Base-by-base conservation (phyloP, 768 basidiomycete species). In the Mycena chlorophos region DNA sequence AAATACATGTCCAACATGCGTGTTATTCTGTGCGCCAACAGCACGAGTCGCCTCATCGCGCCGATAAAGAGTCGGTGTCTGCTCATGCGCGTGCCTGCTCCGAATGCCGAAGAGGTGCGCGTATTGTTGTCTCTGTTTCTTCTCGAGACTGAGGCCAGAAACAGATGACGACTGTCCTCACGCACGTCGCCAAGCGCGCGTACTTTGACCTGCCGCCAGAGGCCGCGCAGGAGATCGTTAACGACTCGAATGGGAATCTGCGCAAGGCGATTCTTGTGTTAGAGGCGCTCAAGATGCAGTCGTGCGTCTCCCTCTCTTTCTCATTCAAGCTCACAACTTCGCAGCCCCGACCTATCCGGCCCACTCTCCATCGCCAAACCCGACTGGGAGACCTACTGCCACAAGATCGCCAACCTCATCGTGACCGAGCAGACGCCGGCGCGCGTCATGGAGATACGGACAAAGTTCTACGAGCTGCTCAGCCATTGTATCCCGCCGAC, bases 1-100 rank as follows among this genome's bases (percentile, higher is more conserved):
- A 98, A 98, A 72, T 98, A 96, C 77, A 98, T 97, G 90, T 86
- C 88, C 38, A 99, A 98, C 69, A 83, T 99, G 84, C 86, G 96
- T 26, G 88, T 99, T 65, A 96, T 99, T 63, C 80, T 99, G 0
- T 98, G 95, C 68, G 94, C 95, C 20, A 95, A 94, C 71, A 94
- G 91, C 67, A 98, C 96, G 3, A 90, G 89, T 67, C 88, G 88
- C 62, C 87, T 99, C 51, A 98, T 99, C 66, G 94, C 94, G 1
- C 97, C 96, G 4, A 99, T 99, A 68, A 89, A 91, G 69, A 93
- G 90, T 80, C 85, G 96, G 56, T 98, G 97, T 75, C 77, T 99
- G 39, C 79, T 99, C 28, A 83, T 99, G 65, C 85, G 96, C 42
- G 94, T 99, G 6, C 91, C 94, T 0, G 94, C 94, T 8, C 96